These are phyloP conservation scores for Solanum sitiens DNA, from an alignment of 257 asterid genomes.

Conservation along the genomic window DNA sequence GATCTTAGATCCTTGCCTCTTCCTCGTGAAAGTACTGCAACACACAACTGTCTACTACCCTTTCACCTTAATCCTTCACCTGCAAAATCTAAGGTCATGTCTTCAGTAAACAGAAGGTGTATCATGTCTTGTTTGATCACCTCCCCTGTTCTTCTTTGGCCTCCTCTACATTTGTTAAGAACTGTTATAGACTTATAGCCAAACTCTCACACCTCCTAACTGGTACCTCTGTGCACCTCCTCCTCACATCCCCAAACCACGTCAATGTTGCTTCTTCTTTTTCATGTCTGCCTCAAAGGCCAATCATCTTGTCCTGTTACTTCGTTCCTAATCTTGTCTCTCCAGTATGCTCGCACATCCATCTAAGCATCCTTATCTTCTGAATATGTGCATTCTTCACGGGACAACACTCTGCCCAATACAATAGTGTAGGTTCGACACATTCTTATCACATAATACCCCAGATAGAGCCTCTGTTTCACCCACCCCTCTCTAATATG, in stretches of 20 bases:
- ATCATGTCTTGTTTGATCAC: not conserved
- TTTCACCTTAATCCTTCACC: not conserved
- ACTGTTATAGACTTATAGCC: not conserved
- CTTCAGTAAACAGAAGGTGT: too few species aligned
- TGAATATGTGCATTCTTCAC: not conserved
- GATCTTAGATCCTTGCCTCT: not conserved
- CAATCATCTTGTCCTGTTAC: not conserved
- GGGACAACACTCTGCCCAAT: not conserved
- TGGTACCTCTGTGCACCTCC: not conserved
- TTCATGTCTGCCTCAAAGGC: not conserved
- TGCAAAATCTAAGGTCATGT: not conserved
- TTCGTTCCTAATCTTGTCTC: not conserved
- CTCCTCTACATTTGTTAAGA: not conserved
- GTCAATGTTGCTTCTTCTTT: not conserved
- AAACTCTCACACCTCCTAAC: not conserved
- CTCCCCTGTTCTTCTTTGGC: not conserved
- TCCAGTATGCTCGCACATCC: not conserved
- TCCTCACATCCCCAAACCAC: not conserved
- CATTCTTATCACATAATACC: not conserved
- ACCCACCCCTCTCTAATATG: not conserved
- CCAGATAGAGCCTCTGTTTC: not conserved
- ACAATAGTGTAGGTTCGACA: not conserved
- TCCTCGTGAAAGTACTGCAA: not conserved
- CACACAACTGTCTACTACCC: not conserved
- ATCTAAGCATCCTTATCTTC: not conserved